phyloP scores from a whole-genome alignment of 805 yeast genomes.

The Candida krabiensis region DNA sequence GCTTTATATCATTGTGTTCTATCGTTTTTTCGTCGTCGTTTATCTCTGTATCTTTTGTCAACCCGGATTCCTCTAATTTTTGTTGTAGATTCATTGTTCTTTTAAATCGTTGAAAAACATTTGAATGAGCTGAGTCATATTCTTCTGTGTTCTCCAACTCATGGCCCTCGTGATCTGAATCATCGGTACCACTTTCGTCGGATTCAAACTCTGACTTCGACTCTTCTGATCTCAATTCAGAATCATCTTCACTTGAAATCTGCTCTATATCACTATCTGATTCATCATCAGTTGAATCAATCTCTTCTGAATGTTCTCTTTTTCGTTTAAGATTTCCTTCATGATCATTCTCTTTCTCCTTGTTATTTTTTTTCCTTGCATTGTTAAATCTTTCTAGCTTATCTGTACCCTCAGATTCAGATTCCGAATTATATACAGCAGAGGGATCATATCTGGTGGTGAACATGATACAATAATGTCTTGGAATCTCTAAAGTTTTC shows the following conservation, averaged over 20 bases:
- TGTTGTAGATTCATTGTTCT: slow-evolving; percentile 35
- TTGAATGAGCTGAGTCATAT: slow-evolving; percentile 40
- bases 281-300: slow-evolving; percentile 4
- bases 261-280: slow-evolving; percentile 1
- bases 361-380: too few species aligned
- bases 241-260: neutral
- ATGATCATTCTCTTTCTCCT: too few species aligned
- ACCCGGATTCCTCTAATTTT: slow-evolving; percentile 15
- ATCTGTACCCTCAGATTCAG: slow-evolving; percentile 1
- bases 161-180: slow-evolving; percentile 20
- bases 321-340: too few species aligned
- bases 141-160: slow-evolving; percentile 10
- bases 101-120: slow-evolving; percentile 55
- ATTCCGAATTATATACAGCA: neutral
- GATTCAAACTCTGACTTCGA: slow-evolving; percentile 4
- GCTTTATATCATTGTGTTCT: slow-evolving; percentile 52
- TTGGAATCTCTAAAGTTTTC: too few species aligned
- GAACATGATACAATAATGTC: too few species aligned
- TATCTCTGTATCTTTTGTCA: slow-evolving; percentile 18
- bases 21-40: slow-evolving; percentile 27
- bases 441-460: neutral
- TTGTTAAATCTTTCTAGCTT: too few species aligned
- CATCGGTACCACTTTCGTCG: slow-evolving; percentile 20
- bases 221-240: slow-evolving; percentile 5
- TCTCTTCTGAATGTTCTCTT: too few species aligned